Base-by-base conservation (phyloP, 2,329 filamentous ascomycete species). In the Exophiala lecanii-corni region DNA sequence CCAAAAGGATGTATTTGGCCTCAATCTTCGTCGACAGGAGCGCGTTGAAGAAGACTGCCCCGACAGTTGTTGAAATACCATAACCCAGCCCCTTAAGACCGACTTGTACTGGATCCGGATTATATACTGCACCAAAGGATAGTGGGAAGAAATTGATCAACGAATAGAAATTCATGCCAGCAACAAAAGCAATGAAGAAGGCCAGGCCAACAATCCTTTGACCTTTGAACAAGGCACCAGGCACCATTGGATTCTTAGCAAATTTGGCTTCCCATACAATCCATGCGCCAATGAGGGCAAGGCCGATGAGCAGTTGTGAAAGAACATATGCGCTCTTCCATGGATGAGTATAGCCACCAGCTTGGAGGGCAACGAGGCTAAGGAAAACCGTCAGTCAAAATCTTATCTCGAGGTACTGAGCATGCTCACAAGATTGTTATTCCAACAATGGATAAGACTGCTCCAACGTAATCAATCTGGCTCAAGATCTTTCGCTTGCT, bases 41-140 rank as follows among this genome's bases (percentile, higher is more conserved):
- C 41, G 70, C 67, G 2, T 84, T 68, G 2, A 75, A 72, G 47
- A 81, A 67, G 39, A 73, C 72, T 15, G 80, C 79, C 6, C 82
- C 82, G 19, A 62, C 63, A 23, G 34, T 43, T 5, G 31, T 37
- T n/a, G 23, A 28, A 15, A 40, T 40, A 5, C 13, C 18, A 15
- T 31, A 21, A 10, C 76, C 23, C 3, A 85, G 59, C 26, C 76
- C 77, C 42, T 81, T 73, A 43, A 84, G 62, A n/a, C 82, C 82
- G 39, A 84, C 74, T 15, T 69, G 70, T 13, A 81, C 60, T 1
- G 80, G 79, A 49, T 83, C 76, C 48, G 83, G 76, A 5, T 76
- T 75, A 56, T 81, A 82, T 5, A 82, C 73, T 50, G 81, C 81
- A 62, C 76, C 79, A 1, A 75, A 72, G 58, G 82, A 74, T 0